Percentiles rank a stretch among this genome's conserved stretches.
Evolutionary conservation across 371 early-diverging fungal genomes (phyloP).

Genomic region (Mortierella sp.): DNA sequence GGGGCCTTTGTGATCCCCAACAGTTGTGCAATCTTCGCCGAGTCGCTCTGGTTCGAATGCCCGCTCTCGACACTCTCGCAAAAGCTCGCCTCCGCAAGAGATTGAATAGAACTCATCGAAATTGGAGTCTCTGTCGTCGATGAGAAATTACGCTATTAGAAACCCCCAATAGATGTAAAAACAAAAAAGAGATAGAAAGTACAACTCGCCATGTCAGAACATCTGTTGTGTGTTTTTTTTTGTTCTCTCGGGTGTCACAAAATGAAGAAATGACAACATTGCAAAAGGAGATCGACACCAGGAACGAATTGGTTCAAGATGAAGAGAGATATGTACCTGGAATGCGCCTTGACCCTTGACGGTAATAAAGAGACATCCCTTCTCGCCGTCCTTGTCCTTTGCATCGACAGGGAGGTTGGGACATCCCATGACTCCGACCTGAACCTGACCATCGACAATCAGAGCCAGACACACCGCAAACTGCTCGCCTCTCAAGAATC

Average conservation of each 20-base stretch:
- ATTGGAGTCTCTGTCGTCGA: constrained; percentile 72
- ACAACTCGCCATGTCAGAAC: not conserved
- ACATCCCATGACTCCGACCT: constrained; percentile 94
- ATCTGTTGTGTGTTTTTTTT: not conserved
- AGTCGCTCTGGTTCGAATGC: constrained; percentile 88
- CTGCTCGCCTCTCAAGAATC: constrained; percentile 97
- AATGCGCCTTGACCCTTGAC: constrained; percentile 91
- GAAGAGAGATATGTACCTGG: constrained; percentile 67
- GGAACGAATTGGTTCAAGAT: not conserved
- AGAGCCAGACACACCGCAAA: constrained; percentile 97
- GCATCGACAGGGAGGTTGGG: constrained; percentile 90
- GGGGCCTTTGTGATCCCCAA: constrained; percentile 82
- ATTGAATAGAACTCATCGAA: constrained; percentile 67
- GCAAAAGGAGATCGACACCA: not conserved
- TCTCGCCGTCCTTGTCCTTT: constrained; percentile 71
- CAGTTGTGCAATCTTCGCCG: constrained; percentile 79
- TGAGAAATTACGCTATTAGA: constrained; percentile 74
- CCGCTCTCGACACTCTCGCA: constrained; percentile 98
- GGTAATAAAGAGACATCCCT: constrained; percentile 86
- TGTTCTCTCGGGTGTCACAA: not conserved
- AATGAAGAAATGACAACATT: not conserved
- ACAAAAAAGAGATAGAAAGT: constrained; percentile 8
- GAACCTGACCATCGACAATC: constrained; percentile 89
- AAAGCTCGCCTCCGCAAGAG: constrained; percentile 77
- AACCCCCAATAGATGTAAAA: constrained; percentile 14